Evolutionary conservation across 2,329 filamentous ascomycete species (phyloP).

Genomic region (Clarireedia paspali): DNA sequence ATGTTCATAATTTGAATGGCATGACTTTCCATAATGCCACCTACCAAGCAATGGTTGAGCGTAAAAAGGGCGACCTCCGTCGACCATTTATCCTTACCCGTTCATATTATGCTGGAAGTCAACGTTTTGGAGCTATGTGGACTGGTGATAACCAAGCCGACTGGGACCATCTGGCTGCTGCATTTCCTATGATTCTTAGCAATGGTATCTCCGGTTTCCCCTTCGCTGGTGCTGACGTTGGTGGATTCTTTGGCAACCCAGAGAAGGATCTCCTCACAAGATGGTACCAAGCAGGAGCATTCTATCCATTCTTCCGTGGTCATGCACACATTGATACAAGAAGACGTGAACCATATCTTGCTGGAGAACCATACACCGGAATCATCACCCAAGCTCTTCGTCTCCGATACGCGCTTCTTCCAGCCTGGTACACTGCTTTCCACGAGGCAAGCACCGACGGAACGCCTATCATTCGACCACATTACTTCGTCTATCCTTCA

Average conservation of each 20-base stretch:
- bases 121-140: constrained; percentile 94
- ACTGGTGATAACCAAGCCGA: constrained; percentile 94
- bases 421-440: constrained; percentile 96
- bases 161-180: constrained; percentile 84
- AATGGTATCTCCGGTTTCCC: constrained; percentile 91
- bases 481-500: constrained; percentile 84
- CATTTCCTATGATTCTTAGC: constrained; percentile 87
- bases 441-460: constrained; percentile 78
- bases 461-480: constrained; percentile 80
- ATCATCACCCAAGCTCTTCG: constrained; percentile 86
- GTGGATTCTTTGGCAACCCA: constrained; percentile 96
- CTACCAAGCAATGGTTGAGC: constrained; percentile 72
- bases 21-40: constrained; percentile 95
- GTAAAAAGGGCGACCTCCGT: constrained; percentile 76
- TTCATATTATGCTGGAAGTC: constrained; percentile 84
- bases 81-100: constrained; percentile 91
- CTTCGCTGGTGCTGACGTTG: constrained; percentile 91
- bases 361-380: constrained; percentile 72
- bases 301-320: constrained; percentile 96
- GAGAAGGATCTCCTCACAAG: constrained; percentile 83
- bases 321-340: constrained; percentile 97
- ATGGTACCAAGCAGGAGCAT: constrained; percentile 95
- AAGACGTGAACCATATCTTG: constrained; percentile 85
- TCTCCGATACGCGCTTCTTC: constrained; percentile 81
- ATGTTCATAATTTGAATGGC: constrained; percentile 92